These are phyloP conservation scores for Pyrenophora seminiperda DNA, from an alignment of 2,329 filamentous ascomycete genomes.

Conservation along the genomic window DNA sequence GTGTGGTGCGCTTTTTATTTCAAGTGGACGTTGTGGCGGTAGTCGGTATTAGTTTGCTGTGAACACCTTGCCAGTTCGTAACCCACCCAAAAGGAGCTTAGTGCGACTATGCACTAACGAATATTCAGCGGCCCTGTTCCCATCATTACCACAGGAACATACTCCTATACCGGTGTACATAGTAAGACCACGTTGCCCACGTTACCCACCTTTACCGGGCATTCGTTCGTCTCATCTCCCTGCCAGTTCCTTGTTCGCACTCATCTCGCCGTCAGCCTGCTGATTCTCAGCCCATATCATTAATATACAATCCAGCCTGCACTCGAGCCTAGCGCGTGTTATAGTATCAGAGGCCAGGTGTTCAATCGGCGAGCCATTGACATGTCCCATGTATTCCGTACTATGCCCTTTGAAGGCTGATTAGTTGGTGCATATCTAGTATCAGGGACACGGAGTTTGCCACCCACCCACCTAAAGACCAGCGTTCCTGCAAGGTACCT, in stretches of 20 bases:
- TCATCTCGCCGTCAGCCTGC: slow-evolving; percentile 22
- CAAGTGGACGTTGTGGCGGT: slow-evolving; percentile 29
- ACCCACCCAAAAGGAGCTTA: slow-evolving; percentile 2
- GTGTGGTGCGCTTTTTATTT: slow-evolving; percentile 29
- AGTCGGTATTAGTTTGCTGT: slow-evolving; percentile 19
- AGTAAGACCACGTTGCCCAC: slow-evolving; percentile 33
- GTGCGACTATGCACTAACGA: slow-evolving; percentile 5
- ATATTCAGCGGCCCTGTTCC: slow-evolving; percentile 8
- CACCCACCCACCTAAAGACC: too few species aligned
- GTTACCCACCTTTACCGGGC: slow-evolving; percentile 2
- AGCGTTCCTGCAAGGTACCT: too few species aligned
- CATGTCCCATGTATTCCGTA: not conserved
- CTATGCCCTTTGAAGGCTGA: too few species aligned
- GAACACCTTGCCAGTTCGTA: slow-evolving; percentile 14
- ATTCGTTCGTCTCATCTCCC: not conserved
- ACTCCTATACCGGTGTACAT: too few species aligned
- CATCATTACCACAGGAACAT: slow-evolving; percentile 11
- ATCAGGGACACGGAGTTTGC: too few species aligned
- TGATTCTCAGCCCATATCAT: slow-evolving; percentile 25
- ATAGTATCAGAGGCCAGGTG: slow-evolving; percentile 34
- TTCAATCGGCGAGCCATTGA: slow-evolving; percentile 12
- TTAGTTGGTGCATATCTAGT: too few species aligned
- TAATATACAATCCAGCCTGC: slow-evolving; percentile 29
- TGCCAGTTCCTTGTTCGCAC: not conserved
- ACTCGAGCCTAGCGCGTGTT: slow-evolving; percentile 3